Evolutionary conservation across 2,329 filamentous ascomycete genomes (phyloP).

Genomic region (Clonostachys sp.): DNA sequence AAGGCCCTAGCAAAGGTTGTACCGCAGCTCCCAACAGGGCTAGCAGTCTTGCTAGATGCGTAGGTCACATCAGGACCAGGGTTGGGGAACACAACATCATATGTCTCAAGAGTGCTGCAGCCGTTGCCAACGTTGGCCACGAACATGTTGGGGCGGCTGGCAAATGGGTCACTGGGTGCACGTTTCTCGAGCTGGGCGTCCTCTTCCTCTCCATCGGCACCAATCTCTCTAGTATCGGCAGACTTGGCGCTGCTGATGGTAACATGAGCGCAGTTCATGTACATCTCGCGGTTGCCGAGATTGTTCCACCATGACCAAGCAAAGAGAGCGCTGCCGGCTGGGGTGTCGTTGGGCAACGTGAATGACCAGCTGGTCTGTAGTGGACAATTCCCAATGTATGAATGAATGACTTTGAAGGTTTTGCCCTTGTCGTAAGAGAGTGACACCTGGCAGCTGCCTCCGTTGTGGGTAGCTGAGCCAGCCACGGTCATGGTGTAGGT

Average conservation of each 20-base stretch:
- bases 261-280: constrained; percentile 79
- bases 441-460: constrained; percentile 73
- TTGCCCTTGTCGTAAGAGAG: constrained; percentile 69
- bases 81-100: constrained; percentile 60
- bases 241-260: constrained; percentile 43
- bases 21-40: constrained; percentile 20
- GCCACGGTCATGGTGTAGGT: constrained; percentile 59
- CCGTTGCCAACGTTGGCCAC: constrained; percentile 61
- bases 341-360: constrained; percentile 58
- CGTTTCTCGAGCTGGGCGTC: too few relatives aligned
- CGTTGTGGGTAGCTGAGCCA: constrained; percentile 60
- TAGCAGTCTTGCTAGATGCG: constrained; percentile 24
- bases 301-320: constrained; percentile 78
- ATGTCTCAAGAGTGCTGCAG: constrained; percentile 53
- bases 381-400: constrained; percentile 51
- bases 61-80: constrained; percentile 53
- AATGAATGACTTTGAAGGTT: constrained; percentile 64
- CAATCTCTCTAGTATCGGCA: neutral
- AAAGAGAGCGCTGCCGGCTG: constrained; percentile 58
- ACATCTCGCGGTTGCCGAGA: constrained; percentile 76
- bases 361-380: constrained; percentile 55
- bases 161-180: constrained; percentile 29
- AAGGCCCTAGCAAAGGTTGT: too few relatives aligned
- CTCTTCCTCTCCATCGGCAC: too few relatives aligned
- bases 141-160: constrained; percentile 61